These are phyloP conservation scores for Fusarium hostae DNA, from an alignment of 2,329 filamentous ascomycete genomes.

Conservation along the genomic window DNA sequence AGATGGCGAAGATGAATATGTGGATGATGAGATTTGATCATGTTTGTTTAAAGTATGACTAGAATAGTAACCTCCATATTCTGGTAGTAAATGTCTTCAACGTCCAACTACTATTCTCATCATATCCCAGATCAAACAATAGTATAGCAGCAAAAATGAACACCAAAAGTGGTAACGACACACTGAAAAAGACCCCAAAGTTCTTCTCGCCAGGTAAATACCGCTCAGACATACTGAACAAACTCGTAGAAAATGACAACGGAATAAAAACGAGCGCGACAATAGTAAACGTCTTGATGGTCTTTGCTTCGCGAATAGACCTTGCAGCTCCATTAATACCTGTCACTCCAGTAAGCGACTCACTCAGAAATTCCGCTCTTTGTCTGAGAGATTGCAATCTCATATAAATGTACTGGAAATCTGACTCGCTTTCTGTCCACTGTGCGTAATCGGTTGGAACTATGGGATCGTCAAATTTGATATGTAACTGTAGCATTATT, in stretches of 20 bases:
- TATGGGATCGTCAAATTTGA: neutral
- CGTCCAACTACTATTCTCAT: constrained; percentile 10
- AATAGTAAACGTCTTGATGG: constrained; percentile 7
- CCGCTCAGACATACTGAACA: neutral
- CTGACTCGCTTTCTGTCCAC: constrained; percentile 2
- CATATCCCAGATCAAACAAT: constrained; percentile 4
- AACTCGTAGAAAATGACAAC: constrained; percentile 2
- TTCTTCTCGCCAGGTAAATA: constrained; percentile 2
- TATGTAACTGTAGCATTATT: constrained; percentile 4
- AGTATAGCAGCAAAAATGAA: constrained; percentile 3
- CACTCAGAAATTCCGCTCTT: constrained; percentile 2
- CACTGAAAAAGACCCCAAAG: neutral
- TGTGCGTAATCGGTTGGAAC: neutral
- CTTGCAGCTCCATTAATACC: constrained; percentile 6
- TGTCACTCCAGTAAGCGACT: constrained; percentile 3
- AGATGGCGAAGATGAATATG: constrained; percentile 38
- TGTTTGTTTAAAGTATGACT: neutral
- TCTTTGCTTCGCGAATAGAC: constrained; percentile 5
- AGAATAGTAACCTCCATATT: neutral
- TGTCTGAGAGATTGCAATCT: constrained; percentile 3
- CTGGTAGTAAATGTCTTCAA: neutral
- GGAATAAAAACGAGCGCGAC: constrained; percentile 11
- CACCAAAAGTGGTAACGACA: neutral
- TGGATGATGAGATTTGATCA: constrained; percentile 10
- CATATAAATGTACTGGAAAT: constrained; percentile 5